Evolutionary conservation across 2,329 filamentous ascomycete genomes (phyloP), one percentile per base, ranked within the genome.

Genomic region (Bisporella sp.): DNA sequence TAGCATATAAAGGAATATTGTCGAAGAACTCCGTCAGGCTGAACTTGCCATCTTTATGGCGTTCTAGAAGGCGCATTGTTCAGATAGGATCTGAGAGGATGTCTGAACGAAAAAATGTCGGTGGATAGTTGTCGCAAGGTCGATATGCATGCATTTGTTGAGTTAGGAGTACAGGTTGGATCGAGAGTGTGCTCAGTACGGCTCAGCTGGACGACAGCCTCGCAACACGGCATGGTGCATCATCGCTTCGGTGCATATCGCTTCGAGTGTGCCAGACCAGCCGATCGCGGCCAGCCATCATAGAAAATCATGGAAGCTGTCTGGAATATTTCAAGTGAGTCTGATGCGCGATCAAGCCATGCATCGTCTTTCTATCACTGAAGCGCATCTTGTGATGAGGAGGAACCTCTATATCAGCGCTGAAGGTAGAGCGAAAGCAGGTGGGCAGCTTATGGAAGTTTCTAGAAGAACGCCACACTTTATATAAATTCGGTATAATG

Each of bases 111-210:
- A 50, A 50, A 41, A 31, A 41, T 50, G 33, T 41, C 45, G 30
- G 53, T 50, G 35, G 46, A 53, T 55, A 50, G 47, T 52, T 46
- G 1, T 54, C 33, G 45, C 42, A 54, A 47, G 44, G 45, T 49
- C 42, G 49, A 47, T 48, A 53, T 51, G 45, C 7, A 54, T 51
- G 49, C 44, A 54, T 49, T 50, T 46, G 47, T 52, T 51, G 41
- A 41, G 52, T 11, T 45, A 32, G 47, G 47, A 53, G 50, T 42
- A 48, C 39, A 48, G 46, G 40, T 48, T 48, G 28, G 45, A 32
- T 45, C 41, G 52, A 53, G 2, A 3, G 21, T 21, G 21, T 21
- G 21, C 21, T 21, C 3, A 2, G 21, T 21, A 21, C 21, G 21
- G 21, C 21, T 21, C 3, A 21, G 21, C 21, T 21, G 21, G 21